Conservation (phyloP, 305 asterid species). For the Solanum aculeatissimum region DNA sequence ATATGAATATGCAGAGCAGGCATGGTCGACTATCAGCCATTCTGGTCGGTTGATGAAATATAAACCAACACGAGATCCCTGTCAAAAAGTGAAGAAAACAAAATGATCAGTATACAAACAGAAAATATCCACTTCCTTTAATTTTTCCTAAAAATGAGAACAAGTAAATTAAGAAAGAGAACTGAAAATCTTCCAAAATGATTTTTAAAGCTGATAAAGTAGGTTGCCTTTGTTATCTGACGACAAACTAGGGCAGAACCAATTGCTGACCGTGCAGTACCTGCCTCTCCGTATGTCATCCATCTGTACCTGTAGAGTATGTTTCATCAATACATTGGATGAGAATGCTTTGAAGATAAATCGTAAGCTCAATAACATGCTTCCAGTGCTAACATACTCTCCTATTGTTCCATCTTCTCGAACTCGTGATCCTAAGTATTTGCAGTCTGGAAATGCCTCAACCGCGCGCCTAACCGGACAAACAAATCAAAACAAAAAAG, state of each 20-base stretch:
- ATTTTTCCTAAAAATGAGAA: background rate
- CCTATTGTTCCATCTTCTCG: conserved; percentile 51
- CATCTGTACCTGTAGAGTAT: conserved; percentile 33
- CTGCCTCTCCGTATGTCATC: conserved; percentile 51
- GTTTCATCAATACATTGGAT: background rate
- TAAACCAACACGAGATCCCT: conserved; percentile 56
- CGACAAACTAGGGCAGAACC: conserved; percentile 48
- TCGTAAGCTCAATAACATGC: background rate
- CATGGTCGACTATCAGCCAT: conserved; percentile 63
- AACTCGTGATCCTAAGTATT: conserved; percentile 49
- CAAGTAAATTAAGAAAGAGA: background rate
- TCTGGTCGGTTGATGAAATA: conserved; percentile 61
- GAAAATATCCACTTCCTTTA: background rate
- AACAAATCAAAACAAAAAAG: background rate
- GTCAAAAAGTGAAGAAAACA: background rate
- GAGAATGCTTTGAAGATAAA: background rate
- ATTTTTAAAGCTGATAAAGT: background rate
- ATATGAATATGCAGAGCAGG: conserved; percentile 61
- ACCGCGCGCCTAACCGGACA: conserved; percentile 30
- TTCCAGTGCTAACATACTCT: conserved; percentile 24
- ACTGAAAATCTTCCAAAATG: background rate
- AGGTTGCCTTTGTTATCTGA: conserved; percentile 38
- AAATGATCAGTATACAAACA: background rate
- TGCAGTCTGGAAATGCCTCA: conserved; percentile 21
- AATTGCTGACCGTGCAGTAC: conserved; percentile 43